phyloP scores from a whole-genome alignment of 2,329 filamentous ascomycete genomes.

The Chalaropsis ovoidea region DNA sequence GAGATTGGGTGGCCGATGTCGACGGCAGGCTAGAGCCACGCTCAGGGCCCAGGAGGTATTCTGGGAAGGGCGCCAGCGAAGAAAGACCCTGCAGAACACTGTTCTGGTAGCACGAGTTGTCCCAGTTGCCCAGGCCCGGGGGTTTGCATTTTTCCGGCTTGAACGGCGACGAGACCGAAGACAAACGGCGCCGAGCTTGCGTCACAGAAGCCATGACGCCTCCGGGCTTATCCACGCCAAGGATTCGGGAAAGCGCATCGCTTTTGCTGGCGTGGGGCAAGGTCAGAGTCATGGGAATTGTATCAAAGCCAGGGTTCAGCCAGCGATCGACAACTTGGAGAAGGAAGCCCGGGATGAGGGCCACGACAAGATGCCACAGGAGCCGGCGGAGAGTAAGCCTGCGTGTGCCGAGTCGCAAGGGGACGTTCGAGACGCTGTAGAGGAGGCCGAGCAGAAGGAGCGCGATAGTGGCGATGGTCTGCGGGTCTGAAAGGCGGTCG shows the following conservation, averaged over 20 bases:
- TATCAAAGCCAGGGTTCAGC: conserved; percentile 20
- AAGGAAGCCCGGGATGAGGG: conserved; percentile 17
- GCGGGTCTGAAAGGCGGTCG: conserved; percentile 13
- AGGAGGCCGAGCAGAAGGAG: conserved; percentile 11
- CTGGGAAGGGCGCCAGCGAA: conserved; percentile 58
- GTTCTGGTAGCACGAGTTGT: conserved; percentile 97
- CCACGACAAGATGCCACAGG: conserved; percentile 20
- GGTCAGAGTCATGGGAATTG: conserved; percentile 21
- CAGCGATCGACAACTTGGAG: conserved; percentile 21
- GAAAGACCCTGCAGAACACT: conserved; percentile 81
- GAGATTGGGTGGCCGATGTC: conserved; percentile 33
- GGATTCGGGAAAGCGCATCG: conserved; percentile 21
- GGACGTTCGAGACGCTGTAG: conserved; percentile 12
- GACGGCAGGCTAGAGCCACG: conserved; percentile 28
- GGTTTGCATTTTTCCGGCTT: conserved; percentile 32
- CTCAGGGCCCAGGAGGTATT: conserved; percentile 48
- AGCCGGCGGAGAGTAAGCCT: conserved; percentile 19
- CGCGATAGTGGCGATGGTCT: conserved; percentile 14
- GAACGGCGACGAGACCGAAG: conserved; percentile 18
- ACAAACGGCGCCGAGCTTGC: conserved; percentile 21
- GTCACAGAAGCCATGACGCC: conserved; percentile 20
- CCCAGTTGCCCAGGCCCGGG: conserved; percentile 73
- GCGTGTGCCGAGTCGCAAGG: conserved; percentile 18
- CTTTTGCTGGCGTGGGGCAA: conserved; percentile 21
- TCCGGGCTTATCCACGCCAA: conserved; percentile 20